Evolutionary conservation across 192 early-diverging fungal genomes (phyloP).

Genomic region (Funneliformis mosseae): DNA sequence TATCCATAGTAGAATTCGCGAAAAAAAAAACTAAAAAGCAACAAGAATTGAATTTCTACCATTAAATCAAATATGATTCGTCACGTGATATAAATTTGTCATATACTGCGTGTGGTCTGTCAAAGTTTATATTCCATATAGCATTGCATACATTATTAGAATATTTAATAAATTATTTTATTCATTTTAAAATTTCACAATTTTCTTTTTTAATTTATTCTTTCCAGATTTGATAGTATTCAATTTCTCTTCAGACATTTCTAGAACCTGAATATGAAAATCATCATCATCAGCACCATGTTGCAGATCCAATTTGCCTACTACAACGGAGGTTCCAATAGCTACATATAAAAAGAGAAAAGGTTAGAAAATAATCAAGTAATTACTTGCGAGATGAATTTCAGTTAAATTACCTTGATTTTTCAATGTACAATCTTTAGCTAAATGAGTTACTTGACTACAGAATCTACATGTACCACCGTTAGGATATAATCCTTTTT

Average conservation of each 20-base stretch:
- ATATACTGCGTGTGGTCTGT: too few species aligned
- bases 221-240: neutral
- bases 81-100: too few species aligned
- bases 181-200: neutral
- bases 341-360: conserved; percentile 31
- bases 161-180: too few species aligned
- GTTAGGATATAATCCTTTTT: conserved; percentile 85
- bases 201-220: neutral
- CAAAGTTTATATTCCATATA: too few species aligned
- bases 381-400: neutral
- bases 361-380: neutral
- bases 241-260: conserved; percentile 27
- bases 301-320: conserved; percentile 78
- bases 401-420: conserved; percentile 46
- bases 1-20: conserved; percentile 47
- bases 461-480: conserved; percentile 90
- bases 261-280: conserved; percentile 70
- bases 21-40: too few species aligned
- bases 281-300: conserved; percentile 97
- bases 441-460: conserved; percentile 83
- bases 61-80: too few species aligned
- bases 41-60: too few species aligned
- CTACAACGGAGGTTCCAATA: conserved; percentile 59
- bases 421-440: conserved; percentile 76
- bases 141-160: too few species aligned